A percentile compares a stretch with the other conserved stretches of the same genome.
phyloP scores from a whole-genome alignment of 148 eudicot genomes.

The Polygonum maritimum region DNA sequence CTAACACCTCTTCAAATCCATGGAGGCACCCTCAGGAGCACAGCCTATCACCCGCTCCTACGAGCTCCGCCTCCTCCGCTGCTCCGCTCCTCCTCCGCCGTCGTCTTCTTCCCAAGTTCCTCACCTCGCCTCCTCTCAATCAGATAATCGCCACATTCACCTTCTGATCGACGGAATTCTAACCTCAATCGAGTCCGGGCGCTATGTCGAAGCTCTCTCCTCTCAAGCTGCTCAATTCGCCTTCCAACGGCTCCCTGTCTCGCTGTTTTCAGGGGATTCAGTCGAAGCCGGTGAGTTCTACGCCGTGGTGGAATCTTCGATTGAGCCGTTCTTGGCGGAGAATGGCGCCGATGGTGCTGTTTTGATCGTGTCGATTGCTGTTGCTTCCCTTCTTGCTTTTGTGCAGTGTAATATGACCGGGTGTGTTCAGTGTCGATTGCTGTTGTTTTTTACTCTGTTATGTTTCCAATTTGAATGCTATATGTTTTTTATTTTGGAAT shows the following conservation, averaged over 20 bases:
- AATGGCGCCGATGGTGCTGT: slow-evolving; percentile 21
- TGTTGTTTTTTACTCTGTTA: neutral
- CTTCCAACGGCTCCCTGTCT: slow-evolving; percentile 21
- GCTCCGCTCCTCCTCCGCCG: slow-evolving; percentile 41
- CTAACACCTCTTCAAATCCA: neutral
- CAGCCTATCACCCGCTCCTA: slow-evolving; percentile 24
- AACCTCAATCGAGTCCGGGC: slow-evolving; percentile 51
- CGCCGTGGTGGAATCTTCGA: slow-evolving; percentile 33
- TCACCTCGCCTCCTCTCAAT: neutral
- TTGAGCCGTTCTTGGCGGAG: slow-evolving; percentile 31
- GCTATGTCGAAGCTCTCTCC: slow-evolving; percentile 51
- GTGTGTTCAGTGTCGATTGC: slow-evolving; percentile 23
- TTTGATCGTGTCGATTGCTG: slow-evolving; percentile 44
- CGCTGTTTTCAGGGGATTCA: slow-evolving; percentile 15
- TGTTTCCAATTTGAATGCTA: neutral
- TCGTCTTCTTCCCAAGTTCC: neutral
- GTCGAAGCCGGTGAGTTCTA: slow-evolving; percentile 34
- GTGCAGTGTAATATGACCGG: slow-evolving; percentile 67
- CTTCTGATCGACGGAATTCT: slow-evolving; percentile 33
- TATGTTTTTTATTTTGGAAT: neutral
- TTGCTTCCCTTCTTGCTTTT: slow-evolving; percentile 71
- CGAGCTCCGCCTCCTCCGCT: slow-evolving; percentile 94
- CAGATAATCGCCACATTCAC: slow-evolving; percentile 5
- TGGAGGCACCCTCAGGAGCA: slow-evolving; percentile 14
- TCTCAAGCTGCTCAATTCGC: slow-evolving; percentile 33